Evolutionary conservation across 169 alveolate genomes (phyloP), one percentile per base, ranked within the genome.

Genomic region (Gregarina niphandrodes): DNA sequence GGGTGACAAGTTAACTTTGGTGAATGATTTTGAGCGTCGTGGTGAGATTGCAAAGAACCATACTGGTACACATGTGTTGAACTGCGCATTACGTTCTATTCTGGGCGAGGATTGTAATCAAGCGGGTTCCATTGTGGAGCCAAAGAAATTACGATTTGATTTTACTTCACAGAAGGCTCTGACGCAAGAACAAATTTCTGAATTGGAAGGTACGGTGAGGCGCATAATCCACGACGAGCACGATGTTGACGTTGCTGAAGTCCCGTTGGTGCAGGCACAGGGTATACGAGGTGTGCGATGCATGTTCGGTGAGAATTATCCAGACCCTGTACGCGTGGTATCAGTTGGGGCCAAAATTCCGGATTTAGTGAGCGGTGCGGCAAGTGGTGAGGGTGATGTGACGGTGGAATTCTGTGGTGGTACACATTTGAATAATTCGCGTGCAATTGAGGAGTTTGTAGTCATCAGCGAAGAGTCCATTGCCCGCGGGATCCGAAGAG

Each of bases 321-420:
- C 93, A 2, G 83, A 77, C 37, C 75, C 73, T 4, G 93, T 82
- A 21, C 59, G 88, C n/a, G 86, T 82, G 11, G 80, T 82, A 13
- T 53, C 73, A 29, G 79, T 81, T 21, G 77, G 79, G 16, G 53
- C 65, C 20, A 61, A 50, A 40, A 64, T 64, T 3, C 59, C 67
- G 13, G 46, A 46, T 11, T 36, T 66, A 16, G 29, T 57, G 13
- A 37, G 61, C 34, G 20, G 32, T 22, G 15, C 32, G 26, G 19
- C 19, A 16, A 20, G 13, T 1, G 37, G 12, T 16, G 70, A 67
- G 39, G 44, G 47, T 3, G 49, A 48, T 20, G 42, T 67, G 40
- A 69, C 87, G 11, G 67, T 71, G 13, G 91, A 79, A 43, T 67
- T 79, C 21, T 79, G 91, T 52, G 91, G 91, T 17, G 91, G 91